Evolutionary conservation across 371 early-diverging fungal species (phyloP), one percentile per base, ranked within the genome.

Genomic region (Thermomucor indicae-seudaticae): DNA sequence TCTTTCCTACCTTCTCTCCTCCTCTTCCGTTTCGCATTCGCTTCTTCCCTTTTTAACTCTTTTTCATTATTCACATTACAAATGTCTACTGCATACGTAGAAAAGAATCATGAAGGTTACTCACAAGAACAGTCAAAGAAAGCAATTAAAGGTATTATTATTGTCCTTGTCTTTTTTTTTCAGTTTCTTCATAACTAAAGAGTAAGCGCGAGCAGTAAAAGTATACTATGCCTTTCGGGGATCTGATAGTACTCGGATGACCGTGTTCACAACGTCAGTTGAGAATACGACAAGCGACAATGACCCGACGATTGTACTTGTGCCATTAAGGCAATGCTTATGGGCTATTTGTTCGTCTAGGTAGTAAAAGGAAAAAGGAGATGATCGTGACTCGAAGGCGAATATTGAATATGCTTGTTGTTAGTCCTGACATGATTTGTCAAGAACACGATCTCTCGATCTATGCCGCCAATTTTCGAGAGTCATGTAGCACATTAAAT

Each of bases 401-500:
- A 51, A 59, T 47, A 48, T 41, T 19, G 46, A 35, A 25, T 22
- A n/a, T 54, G 20, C 44, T 41, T 19, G 23, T 20, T 51, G 41
- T 25, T 48, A 75, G 75, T 45, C 75, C 75, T 29, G 75, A 75
- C 38, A 67, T 75, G 24, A 57, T 75, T 22, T 75, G 75, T 41
- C 71, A 55, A 51, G 63, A 67, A 40, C 70, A 71, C 45, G 75
- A 75, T 43, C 52, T 66, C 28, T 62, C 75, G 29, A 57, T 75
- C 25, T 75, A 75, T 39, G 65, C 67, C 30, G 75, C 70, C 23
- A 68, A 67, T 53, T 67, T 66, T 28, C 57, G 64, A 41, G 75
- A 75, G 46, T 54, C 68, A 32, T 54, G 54, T 27, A 47, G 41
- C 12, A 47, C 42, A 51, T 38, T 58, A 44, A 42, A 14, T 40